Evolutionary conservation across 306 rosid species (phyloP).

Genomic region (Arachis hypogaea): DNA sequence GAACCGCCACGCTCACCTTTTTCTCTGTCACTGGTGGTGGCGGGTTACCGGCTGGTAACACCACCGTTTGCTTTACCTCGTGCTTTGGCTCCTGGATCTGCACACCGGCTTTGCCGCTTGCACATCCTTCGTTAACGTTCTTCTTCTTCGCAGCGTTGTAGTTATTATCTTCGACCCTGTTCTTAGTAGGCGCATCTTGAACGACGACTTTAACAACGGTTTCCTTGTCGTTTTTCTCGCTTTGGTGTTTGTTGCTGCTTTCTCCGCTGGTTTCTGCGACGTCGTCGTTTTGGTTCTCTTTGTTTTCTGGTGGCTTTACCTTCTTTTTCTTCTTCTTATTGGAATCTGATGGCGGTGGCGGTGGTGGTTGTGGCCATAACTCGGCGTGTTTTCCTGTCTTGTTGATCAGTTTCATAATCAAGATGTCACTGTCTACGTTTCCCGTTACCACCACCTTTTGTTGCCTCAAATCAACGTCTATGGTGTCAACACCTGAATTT

Average conservation of each 20-base stretch:
- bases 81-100: slow-evolving; percentile 47
- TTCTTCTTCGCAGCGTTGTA: slow-evolving; percentile 10
- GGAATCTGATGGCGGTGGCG: background rate
- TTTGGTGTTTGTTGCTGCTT: slow-evolving; percentile 29
- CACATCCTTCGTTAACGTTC: slow-evolving; percentile 33
- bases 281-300: slow-evolving; percentile 46
- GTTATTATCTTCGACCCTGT: slow-evolving; percentile 16
- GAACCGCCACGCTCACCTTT: slow-evolving; percentile 48
- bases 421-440: slow-evolving; percentile 50
- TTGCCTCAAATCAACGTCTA: slow-evolving; percentile 65
- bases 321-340: slow-evolving; percentile 49
- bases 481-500: slow-evolving; percentile 61
- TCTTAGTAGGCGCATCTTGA: slow-evolving; percentile 40
- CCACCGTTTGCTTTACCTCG: slow-evolving; percentile 52
- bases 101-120: slow-evolving; percentile 45
- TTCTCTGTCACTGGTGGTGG: slow-evolving; percentile 46
- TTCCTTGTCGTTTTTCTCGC: slow-evolving; percentile 45
- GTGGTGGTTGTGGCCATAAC: slow-evolving; percentile 64
- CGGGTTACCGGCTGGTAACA: slow-evolving; percentile 41
- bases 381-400: slow-evolving; percentile 75
- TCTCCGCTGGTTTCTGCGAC: slow-evolving; percentile 44
- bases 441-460: slow-evolving; percentile 71
- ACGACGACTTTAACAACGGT: slow-evolving; percentile 42
- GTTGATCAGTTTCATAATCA: slow-evolving; percentile 55
- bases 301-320: slow-evolving; percentile 40